Base-by-base conservation (phyloP, 306 rosid species). In the Ochetophila trinervis region DNA sequence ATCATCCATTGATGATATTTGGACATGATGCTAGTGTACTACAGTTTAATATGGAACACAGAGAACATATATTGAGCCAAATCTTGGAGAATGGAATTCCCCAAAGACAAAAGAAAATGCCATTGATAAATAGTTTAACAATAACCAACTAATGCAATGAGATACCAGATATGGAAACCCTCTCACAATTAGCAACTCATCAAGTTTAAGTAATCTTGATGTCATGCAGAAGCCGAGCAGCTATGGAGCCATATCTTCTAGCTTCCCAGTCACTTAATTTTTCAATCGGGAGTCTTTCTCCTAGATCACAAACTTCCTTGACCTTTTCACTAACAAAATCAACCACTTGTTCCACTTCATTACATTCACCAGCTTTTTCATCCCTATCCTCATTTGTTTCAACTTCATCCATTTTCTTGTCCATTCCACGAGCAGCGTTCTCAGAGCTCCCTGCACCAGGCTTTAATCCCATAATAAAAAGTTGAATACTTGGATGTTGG, bases 401-500 rank as follows among this genome's bases (percentile, higher is more conserved):
- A 14, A 51, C 74, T 30, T 13, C 76, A 53, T 83, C 81, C 18
- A 17, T 67, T 71, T 78, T 72, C 51, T 71, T 84, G 47, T 76
- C 67, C 36, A 51, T 19, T 13, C 34, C 58, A 55, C 64, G 61
- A 40, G 34, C 65, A 23, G 68, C 6, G 50, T 57, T 87, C 35
- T 68, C 83, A 23, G 65, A 17, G 71, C 53, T 34, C 30, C 67
- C 86, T 11, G 71, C 65, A 15, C 74, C 57, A 22, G 74, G 60
- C 67, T 87, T 93, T 20, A 49, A 16, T 63, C 80, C 90, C 95
- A 89, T 76, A 6, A 86, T 64, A 79, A 68, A 87, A 67, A 93
- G 88, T 71, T 89, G 88, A 70, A 93, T 93, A 69, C 91, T 88
- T 51, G 96, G 89, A 84, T 93, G 97, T 69, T 89, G 96, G 81